Base-by-base conservation (phyloP, 768 basidiomycete genomes). In the Boletus vermiculosoides region DNA sequence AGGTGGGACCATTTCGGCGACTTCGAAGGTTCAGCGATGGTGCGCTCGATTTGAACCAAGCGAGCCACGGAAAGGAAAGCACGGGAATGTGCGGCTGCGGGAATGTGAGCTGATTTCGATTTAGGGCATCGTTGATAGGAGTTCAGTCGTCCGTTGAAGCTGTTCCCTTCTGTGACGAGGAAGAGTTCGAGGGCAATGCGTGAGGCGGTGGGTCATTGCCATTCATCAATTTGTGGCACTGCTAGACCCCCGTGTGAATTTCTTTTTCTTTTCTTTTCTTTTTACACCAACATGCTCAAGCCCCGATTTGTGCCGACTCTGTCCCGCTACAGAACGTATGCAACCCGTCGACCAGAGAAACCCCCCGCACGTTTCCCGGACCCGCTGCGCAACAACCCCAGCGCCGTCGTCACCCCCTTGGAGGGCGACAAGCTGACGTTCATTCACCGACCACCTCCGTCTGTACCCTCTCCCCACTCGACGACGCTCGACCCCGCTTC, bases 371-470 rank as follows among this genome's bases (percentile, higher is more conserved):
- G 80, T 48, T 75, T 80, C 28, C 76, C 80, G 18, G 86, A 88
- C 61, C 86, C 86, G 1, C 72, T 88, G 50, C 56, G 71, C 52
- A 78, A 80, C 69, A 81, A 78, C 56, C 76, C 82, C 39, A 76
- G 80, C 39, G 83, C 82, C 37, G 71, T 71, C 47, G 81, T 84
- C 49, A 82, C 78, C 11, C 55, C 73, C 10, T 71, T 87, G 22
- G 71, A 75, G 7, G 82, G 81, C 59, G 80, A 81, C 55, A 76
- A 80, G 57, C 71, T 92, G 54, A 89, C 89, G 0, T 93, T 93
- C 69, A 85, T 93, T 56, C 89, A 90, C 69, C 85, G 92, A 42
- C 88, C 88, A n/a, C 92, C 91, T 0, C 88, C 91, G 0, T 83
- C 87, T 11, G 81, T 85, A 11, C 87, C 88, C 10, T 79, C 90